Conservation (phyloP, 2,329 filamentous ascomycete species). For the Colletotrichum viniferum region DNA sequence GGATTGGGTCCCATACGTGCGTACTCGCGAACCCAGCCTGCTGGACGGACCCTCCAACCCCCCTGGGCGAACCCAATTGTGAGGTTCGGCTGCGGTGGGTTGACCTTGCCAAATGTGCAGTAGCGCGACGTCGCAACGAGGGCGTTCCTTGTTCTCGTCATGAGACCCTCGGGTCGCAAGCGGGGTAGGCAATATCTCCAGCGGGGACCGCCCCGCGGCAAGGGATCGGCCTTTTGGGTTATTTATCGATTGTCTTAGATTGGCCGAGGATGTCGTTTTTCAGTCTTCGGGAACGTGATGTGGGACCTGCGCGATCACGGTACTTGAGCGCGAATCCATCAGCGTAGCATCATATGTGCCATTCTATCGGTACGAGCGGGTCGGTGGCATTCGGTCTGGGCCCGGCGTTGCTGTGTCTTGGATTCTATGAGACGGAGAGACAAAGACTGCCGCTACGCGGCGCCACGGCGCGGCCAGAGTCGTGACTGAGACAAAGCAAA, state of each 20-base stretch:
- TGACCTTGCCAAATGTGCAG: constrained; percentile 12
- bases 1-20: neutral
- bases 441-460: neutral
- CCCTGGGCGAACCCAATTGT: constrained; percentile 7
- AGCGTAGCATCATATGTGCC: neutral
- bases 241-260: neutral
- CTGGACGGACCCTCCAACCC: neutral
- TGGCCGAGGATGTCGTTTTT: neutral
- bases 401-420: neutral
- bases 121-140: constrained; percentile 6
- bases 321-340: neutral
- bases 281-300: neutral
- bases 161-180: constrained; percentile 2
- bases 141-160: constrained; percentile 7
- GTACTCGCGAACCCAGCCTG: constrained; percentile 5
- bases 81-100: constrained; percentile 6
- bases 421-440: neutral
- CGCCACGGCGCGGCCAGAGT: neutral
- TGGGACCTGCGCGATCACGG: neutral
- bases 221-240: neutral
- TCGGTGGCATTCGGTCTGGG: neutral
- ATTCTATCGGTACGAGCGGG: neutral
- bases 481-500: constrained; percentile 1
- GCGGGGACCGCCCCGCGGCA: neutral
- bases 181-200: constrained; percentile 14